Percentiles rank a stretch among this genome's conserved stretches.
These are phyloP conservation scores for Venturia carpophila DNA, from an alignment of 2,329 filamentous ascomycete species.

Conservation along the genomic window DNA sequence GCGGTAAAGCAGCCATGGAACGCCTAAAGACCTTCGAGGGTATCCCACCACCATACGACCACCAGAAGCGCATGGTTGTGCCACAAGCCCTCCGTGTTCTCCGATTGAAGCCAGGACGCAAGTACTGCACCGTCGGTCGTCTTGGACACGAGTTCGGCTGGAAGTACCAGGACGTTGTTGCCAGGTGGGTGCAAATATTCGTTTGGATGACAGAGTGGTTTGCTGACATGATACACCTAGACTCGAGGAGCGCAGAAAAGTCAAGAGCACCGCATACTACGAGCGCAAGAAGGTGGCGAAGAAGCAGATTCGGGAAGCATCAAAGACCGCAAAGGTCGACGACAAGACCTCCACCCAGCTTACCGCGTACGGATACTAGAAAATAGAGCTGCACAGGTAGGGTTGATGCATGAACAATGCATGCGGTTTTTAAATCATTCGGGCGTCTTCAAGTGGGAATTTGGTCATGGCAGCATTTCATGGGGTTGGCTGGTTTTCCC, in stretches of 20 bases:
- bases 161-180: constrained; percentile 99
- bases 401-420: neutral
- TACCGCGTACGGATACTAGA: constrained; percentile 85
- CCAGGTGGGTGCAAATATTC: constrained; percentile 59
- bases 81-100: constrained; percentile 96
- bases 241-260: constrained; percentile 99
- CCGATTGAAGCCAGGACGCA: constrained; percentile 95
- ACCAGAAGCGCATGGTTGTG: constrained; percentile 99
- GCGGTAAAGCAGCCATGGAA: constrained; percentile 92
- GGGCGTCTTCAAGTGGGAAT: constrained; percentile 14
- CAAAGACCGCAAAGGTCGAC: constrained; percentile 85
- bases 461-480: constrained; percentile 16
- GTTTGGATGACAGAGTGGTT: neutral
- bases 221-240: constrained; percentile 43
- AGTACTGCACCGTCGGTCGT: constrained; percentile 99
- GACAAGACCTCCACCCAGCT: constrained; percentile 82
- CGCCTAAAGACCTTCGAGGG: constrained; percentile 99
- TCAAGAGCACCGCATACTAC: constrained; percentile 98
- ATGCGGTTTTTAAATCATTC: constrained; percentile 6
- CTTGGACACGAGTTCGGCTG: constrained; percentile 98
- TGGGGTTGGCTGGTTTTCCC: neutral
- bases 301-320: constrained; percentile 83
- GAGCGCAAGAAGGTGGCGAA: constrained; percentile 97
- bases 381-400: constrained; percentile 18
- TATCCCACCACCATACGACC: constrained; percentile 97